phyloP scores from a whole-genome alignment of 2,329 filamentous ascomycete species.

The Akanthomyces muscarius region DNA sequence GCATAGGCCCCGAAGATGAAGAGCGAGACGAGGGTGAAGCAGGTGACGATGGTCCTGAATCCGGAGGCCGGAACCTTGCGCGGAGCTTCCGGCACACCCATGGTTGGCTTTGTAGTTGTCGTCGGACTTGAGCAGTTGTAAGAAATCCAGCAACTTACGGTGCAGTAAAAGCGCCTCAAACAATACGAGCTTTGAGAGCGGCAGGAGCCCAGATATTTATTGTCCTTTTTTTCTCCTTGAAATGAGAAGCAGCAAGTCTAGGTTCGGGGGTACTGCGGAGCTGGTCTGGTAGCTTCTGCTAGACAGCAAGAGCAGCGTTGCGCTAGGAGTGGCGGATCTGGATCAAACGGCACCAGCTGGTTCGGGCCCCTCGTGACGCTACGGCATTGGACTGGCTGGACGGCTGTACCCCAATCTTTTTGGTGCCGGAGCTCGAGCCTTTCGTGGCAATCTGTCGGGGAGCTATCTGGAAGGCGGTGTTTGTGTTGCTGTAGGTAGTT shows the following conservation, averaged over 20 bases:
- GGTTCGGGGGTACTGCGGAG: constrained; percentile 15
- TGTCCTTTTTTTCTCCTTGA: not conserved
- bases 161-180: not conserved
- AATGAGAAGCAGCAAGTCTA: not conserved
- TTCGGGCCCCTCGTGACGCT: constrained; percentile 14
- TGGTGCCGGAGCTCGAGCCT: constrained; percentile 14
- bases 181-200: not conserved
- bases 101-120: not conserved
- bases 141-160: not conserved
- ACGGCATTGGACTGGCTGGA: constrained; percentile 3
- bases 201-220: not conserved
- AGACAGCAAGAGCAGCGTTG: not conserved
- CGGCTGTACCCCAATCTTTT: not conserved
- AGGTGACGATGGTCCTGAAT: constrained; percentile 8
- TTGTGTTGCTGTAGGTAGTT: not conserved
- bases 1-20: constrained; percentile 18
- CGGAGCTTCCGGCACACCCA: constrained; percentile 10
- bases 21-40: constrained; percentile 16
- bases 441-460: constrained; percentile 4
- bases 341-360: constrained; percentile 7
- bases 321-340: constrained; percentile 17
- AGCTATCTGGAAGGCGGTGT: not conserved
- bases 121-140: not conserved
- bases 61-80: constrained; percentile 8
- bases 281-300: constrained; percentile 5